These are phyloP conservation scores for Xanthoconium separans DNA, from an alignment of 1,284 basidiomycete species.

Conservation along the genomic window DNA sequence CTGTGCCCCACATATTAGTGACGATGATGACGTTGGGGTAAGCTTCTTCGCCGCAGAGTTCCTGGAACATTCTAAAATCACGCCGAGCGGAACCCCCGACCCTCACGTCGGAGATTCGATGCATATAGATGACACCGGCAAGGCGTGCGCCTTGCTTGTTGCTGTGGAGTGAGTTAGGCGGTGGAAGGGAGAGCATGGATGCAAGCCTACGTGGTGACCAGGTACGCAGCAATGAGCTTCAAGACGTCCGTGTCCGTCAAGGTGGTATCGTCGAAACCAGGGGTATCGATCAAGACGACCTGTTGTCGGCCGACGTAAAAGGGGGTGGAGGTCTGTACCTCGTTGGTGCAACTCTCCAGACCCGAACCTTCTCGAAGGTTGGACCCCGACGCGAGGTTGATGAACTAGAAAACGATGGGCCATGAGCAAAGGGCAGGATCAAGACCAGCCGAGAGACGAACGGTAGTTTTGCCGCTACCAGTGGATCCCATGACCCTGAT, in stretches of 20 bases:
- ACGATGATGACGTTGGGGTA: conserved; percentile 48
- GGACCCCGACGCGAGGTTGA: conserved; percentile 37
- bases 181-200: background rate
- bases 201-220: conserved; percentile 32
- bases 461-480: conserved; percentile 37
- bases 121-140: conserved; percentile 52
- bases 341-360: conserved; percentile 37
- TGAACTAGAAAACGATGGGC: conserved; percentile 28
- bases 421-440: conserved; percentile 9
- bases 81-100: conserved; percentile 50
- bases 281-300: conserved; percentile 37
- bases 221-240: conserved; percentile 37
- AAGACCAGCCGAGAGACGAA: conserved; percentile 12
- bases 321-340: conserved; percentile 32
- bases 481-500: conserved; percentile 36
- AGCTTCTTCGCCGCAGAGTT: conserved; percentile 49
- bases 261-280: conserved; percentile 40
- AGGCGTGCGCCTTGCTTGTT: conserved; percentile 38
- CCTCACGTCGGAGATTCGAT: conserved; percentile 51
- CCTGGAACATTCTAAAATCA: conserved; percentile 51
- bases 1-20: conserved; percentile 51
- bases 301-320: conserved; percentile 31
- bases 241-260: conserved; percentile 38
- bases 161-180: conserved; percentile 27
- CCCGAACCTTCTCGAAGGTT: conserved; percentile 30